Evolutionary conservation across 2,329 filamentous ascomycete species (phyloP), one percentile per base, ranked within the genome.

Genomic region (Aspergillus sojae): DNA sequence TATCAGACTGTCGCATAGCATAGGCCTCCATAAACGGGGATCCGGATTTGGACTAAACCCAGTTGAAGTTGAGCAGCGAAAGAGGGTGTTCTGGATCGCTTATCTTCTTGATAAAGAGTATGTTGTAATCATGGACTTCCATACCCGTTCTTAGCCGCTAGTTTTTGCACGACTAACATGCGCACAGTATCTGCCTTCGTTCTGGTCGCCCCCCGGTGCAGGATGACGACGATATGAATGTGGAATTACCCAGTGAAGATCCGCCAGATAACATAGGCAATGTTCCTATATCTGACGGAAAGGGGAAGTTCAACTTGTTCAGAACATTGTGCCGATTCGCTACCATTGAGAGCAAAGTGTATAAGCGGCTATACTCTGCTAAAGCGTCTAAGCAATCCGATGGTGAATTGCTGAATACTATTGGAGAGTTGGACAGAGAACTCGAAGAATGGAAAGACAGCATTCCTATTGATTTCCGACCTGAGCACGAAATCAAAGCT

Each of bases 381-480:
- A 94, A 92, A 77, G 95, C 95, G 1, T 89, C 92, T 1, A 95
- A 94, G 72, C 92, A 97, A 74, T 92, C 93, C 1, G 93, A 96
- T 69, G 95, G 94, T 28, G 94, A 97, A 77, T 83, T 98, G 10
- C 84, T 99, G 54, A 96, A 97, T 75, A 96, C 93, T 0, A 99
- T 99, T 70, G 94, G 95, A 54, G 94, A 98, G 74, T 86, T 99
- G 11, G 95, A 99, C 75, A 89, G 88, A 72, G 88, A 93, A 71
- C 80, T 99, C 4, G 95, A 99, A 76, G 90, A 93, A 60, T 99
- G 95, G 95, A 98, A 98, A 81, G 94, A 98, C 74, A 88, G 86
- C 58, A 98, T 99, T 60, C 94, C 95, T 2, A 86, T 97, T 62
- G 95, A 98, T 73, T 98, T 97, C 80, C 88, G 95, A n/a, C 95